Evolutionary conservation across 345 rosid species (phyloP), one percentile per base, ranked within the genome.

Genomic region (Citrus medica): DNA sequence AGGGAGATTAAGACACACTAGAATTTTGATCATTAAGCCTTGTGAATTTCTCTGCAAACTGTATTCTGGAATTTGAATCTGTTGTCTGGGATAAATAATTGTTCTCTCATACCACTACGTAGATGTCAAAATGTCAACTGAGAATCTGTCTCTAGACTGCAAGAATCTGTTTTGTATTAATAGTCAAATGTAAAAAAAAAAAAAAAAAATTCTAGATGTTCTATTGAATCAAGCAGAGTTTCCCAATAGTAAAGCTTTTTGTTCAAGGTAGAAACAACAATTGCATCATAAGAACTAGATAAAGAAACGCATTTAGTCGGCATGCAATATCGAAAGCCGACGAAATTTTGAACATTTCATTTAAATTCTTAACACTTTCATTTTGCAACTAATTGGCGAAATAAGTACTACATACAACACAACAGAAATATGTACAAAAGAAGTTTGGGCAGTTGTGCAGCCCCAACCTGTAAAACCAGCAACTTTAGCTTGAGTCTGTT

Each of bases 1-100:
- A 88, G 79, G 78, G 89, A 86, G 60, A 83, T 89, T 86, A 90
- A 77, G 82, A 85, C 80, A 42, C 85, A 75, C 19, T 79, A 80
- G 73, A 60, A 46, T 75, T 60, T 40, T 28, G 55, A 59, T 60
- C 67, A 67, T 33, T 80, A 4, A 16, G 16, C 3, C 48, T 21
- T 38, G 37, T 59, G 24, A 16, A 59, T 7, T 73, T 59, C 40
- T 59, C 28, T 56, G 22, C 22, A 12, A 46, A 13, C 14, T 56
- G 32, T 37, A 14, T 58, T 59, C 53, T 40, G 55, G 53, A 40
- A 67, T 70, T 70, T 48, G 51, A 46, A 46, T 3, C 17, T 13
- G 17, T 46, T 4, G 17, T 9, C 9, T 14, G 32, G 33, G 35
- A 6, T 7, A 42, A 42, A 69, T 12, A 30, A 30, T 30, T 63